Evolutionary conservation across 805 yeast species (phyloP), one percentile per base, ranked within the genome.

Genomic region (Ogataea ramenticola): DNA sequence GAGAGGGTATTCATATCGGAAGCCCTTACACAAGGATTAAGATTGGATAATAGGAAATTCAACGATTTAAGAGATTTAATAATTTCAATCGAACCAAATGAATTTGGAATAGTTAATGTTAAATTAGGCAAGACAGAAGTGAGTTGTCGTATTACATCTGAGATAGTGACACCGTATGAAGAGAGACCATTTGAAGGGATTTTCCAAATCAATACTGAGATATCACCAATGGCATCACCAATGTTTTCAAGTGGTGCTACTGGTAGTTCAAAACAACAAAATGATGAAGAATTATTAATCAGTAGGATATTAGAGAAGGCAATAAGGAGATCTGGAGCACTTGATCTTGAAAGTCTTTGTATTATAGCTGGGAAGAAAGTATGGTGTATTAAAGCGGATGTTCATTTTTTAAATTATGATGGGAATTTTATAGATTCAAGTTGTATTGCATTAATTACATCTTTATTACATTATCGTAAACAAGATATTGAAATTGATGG

Each of bases 171-270:
- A 46, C 99, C 99, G 0, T 82, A 74, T 49, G 96, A 88, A 41
- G 95, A 90, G 52, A 72, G 96, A 43, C 97, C 97, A 0, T 91
- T 87, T 59, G 99, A 93, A 62, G 99, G 99, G 1, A 56, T 85
- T 3, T 89, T 93, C 59, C 70, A 75, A 21, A 89, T 93, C 14
- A 77, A 84, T 41, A 85, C 96, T 2, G 98, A 93, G 56, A 79
- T 86, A 36, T 77, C 89, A 19, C 86, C 97, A 15, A 83, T 91
- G 88, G 96, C 96, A 1, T 80, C 89, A 5, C 82, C 95, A 1
- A 72, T 78, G 52, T 89, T 88, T 60, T 96, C 90, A 54, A 79
- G 78, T 53, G 81, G 80, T 26, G 49, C 50, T 31, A 70, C 76
- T 26, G 49, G 57, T 22, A 53, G 50, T 16, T 47, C 57, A n/a